Evolutionary conservation across 345 rosid species (phyloP).

Genomic region (Firmiana major): DNA sequence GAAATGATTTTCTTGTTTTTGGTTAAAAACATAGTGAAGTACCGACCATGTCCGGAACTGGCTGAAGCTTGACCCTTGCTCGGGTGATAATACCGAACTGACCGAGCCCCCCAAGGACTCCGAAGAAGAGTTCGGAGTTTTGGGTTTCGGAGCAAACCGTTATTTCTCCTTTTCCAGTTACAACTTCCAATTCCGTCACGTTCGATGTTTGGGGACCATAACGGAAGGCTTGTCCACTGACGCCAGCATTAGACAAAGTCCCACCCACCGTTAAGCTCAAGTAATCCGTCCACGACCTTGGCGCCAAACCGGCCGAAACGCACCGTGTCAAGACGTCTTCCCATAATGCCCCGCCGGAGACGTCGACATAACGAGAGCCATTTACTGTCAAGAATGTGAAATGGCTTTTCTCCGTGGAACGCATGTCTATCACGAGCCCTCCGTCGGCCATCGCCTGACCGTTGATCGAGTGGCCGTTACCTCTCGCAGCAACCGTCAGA

Average conservation of each 20-base stretch:
- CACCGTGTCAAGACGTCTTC: constrained; percentile 69
- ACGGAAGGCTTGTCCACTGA: constrained; percentile 93
- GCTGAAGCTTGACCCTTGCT: constrained; percentile 64
- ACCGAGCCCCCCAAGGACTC: constrained; percentile 81
- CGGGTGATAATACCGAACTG: constrained; percentile 89
- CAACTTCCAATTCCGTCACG: constrained; percentile 87
- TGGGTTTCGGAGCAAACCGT: constrained; percentile 50
- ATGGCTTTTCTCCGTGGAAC: constrained; percentile 45
- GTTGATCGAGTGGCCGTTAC: constrained; percentile 96
- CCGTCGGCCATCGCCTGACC: constrained; percentile 92
- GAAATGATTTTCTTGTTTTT: background rate
- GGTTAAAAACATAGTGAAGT: background rate
- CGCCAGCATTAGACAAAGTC: constrained; percentile 91
- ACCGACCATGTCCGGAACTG: constrained; percentile 79
- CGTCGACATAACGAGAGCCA: constrained; percentile 42
- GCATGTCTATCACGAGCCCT: constrained; percentile 84
- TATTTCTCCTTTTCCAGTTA: constrained; percentile 71
- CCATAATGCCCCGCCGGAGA: constrained; percentile 97
- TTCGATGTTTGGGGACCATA: constrained; percentile 82
- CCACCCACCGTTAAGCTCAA: constrained; percentile 87
- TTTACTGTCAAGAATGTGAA: constrained; percentile 27
- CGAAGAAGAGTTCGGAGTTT: constrained; percentile 67
- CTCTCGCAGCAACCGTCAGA: constrained; percentile 91
- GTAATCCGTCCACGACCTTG: constrained; percentile 93
- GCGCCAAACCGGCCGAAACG: constrained; percentile 59